Percentiles rank a stretch among this genome's conserved stretches.
phyloP scores from a whole-genome alignment of 208 protist species.

The Acanthamoeba quina region DNA sequence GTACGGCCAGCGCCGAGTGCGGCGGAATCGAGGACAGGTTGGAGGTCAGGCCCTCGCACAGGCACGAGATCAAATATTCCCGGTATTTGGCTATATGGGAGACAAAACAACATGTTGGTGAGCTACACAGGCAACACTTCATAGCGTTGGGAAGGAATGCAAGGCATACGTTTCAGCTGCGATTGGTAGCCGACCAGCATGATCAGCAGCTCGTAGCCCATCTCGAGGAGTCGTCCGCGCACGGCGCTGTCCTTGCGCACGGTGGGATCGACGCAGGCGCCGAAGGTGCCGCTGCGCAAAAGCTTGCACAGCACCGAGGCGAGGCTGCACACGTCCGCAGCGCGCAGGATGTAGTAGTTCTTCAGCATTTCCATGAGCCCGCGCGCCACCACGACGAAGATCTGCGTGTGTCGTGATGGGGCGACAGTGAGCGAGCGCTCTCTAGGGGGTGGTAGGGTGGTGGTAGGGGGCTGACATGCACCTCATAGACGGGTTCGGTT shows the following conservation, averaged over 20 bases:
- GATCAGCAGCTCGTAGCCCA: slow-evolving; percentile 42
- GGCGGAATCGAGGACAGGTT: background rate
- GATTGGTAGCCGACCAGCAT: slow-evolving; percentile 45
- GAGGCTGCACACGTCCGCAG: background rate
- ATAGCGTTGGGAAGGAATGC: background rate
- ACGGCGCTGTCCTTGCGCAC: slow-evolving; percentile 19
- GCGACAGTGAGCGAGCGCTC: background rate
- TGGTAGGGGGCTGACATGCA: background rate
- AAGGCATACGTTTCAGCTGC: slow-evolving; percentile 22
- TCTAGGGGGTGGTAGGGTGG: background rate
- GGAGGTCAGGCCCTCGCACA: slow-evolving; percentile 10
- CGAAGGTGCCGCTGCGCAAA: slow-evolving; percentile 43
- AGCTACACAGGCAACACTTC: background rate
- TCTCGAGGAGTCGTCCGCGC: background rate
- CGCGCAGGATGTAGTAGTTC: slow-evolving; percentile 59
- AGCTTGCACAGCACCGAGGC: slow-evolving; percentile 61
- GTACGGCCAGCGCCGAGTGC: background rate
- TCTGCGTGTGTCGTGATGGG: background rate
- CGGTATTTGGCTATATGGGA: background rate
- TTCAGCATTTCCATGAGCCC: slow-evolving; percentile 61
- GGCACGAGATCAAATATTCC: slow-evolving; percentile 19
- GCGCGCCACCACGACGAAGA: slow-evolving; percentile 34
- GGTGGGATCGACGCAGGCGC: slow-evolving; percentile 26
- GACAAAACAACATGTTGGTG: background rate
- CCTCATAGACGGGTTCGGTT: slow-evolving; percentile 34